Evolutionary conservation across 176 grass and related monocot genomes (phyloP).

Genomic region (Otatea glauca): DNA sequence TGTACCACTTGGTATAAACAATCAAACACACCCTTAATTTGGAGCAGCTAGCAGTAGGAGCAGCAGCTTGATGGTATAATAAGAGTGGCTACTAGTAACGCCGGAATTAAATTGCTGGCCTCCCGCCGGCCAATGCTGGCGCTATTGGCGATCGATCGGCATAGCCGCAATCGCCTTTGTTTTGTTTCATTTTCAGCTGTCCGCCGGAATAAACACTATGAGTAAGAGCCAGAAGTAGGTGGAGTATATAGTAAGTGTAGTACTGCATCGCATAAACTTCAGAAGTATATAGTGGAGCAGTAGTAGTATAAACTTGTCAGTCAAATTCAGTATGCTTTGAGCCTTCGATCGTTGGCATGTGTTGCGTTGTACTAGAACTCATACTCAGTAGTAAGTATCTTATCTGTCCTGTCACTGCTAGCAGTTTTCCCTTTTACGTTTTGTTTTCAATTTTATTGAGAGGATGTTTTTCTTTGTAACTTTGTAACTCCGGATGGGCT

Average conservation of each 20-base stretch:
- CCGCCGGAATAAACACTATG: not conserved
- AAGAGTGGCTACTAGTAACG: conserved; percentile 36
- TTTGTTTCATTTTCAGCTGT: conserved; percentile 5
- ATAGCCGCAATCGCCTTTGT: not conserved
- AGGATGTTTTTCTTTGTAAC: not conserved
- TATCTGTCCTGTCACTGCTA: not conserved
- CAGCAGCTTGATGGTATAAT: not conserved
- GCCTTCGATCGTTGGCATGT: not conserved
- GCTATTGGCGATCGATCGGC: conserved; percentile 18
- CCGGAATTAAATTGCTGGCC: conserved; percentile 50
- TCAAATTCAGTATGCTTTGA: not conserved
- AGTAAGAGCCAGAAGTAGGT: not conserved
- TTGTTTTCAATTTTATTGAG: not conserved
- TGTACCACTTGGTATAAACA: too few relatives aligned
- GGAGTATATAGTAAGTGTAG: not conserved
- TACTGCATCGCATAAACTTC: not conserved
- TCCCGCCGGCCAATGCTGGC: conserved; percentile 45
- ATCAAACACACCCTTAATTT: too few relatives aligned
- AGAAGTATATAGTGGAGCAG: not conserved
- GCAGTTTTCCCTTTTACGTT: not conserved
- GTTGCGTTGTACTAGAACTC: not conserved
- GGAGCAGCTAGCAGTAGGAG: conserved; percentile 39
- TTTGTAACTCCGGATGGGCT: not conserved
- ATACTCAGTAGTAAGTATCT: not conserved
- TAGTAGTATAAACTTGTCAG: not conserved